These are phyloP conservation scores for Trichophyton benhamiae DNA, from an alignment of 2,329 filamentous ascomycete species.

Conservation along the genomic window DNA sequence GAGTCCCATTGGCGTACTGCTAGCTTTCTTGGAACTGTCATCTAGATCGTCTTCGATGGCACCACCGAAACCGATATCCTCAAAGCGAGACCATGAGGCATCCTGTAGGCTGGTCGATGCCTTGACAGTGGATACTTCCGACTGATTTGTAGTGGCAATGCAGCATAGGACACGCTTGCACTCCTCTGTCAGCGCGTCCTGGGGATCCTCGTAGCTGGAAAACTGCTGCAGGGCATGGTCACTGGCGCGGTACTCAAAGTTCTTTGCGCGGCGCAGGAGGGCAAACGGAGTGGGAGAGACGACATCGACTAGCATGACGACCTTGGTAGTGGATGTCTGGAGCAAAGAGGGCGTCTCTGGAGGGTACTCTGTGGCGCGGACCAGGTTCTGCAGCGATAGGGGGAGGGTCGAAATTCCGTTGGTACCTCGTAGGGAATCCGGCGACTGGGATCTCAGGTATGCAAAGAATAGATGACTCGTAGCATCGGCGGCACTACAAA, in stretches of 20 bases:
- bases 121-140: constrained; percentile 57
- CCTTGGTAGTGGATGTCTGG: constrained; percentile 69
- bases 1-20: constrained; percentile 34
- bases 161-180: constrained; percentile 80
- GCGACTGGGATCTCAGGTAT: constrained; percentile 78
- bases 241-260: constrained; percentile 89
- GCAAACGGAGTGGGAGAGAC: constrained; percentile 93
- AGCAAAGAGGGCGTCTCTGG: constrained; percentile 65
- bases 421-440: constrained; percentile 55
- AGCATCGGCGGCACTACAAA: constrained; percentile 63
- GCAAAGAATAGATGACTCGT: constrained; percentile 97
- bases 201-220: constrained; percentile 77
- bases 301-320: constrained; percentile 91
- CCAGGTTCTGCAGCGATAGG: constrained; percentile 76
- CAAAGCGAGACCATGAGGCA: constrained; percentile 91
- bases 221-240: constrained; percentile 76
- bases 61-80: constrained; percentile 82
- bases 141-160: constrained; percentile 81
- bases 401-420: constrained; percentile 77
- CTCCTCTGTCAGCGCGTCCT: constrained; percentile 81
- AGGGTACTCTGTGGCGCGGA: constrained; percentile 89
- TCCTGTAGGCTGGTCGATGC: constrained; percentile 63
- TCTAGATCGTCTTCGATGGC: constrained; percentile 51
- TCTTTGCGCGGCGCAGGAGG: constrained; percentile 74
- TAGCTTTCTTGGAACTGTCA: constrained; percentile 21